Evolutionary conservation across 2,329 filamentous ascomycete genomes (phyloP).

Genomic region (Metarhizium rileyi): DNA sequence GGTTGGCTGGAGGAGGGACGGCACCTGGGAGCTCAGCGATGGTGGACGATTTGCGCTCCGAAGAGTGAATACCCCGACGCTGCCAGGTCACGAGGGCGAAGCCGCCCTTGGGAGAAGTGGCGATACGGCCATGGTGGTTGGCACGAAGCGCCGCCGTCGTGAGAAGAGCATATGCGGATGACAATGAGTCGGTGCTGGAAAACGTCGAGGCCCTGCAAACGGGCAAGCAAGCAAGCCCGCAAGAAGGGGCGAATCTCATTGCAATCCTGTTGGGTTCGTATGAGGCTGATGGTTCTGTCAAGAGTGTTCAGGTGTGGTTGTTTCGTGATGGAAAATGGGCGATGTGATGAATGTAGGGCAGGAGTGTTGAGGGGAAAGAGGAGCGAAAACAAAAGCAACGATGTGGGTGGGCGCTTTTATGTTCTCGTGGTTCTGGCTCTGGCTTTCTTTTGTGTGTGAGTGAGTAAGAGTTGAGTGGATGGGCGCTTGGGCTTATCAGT

Average conservation of each 20-base stretch:
- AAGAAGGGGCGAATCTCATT: constrained; percentile 15
- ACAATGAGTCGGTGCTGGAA: not conserved
- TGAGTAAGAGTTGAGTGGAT: not conserved
- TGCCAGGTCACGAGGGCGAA: constrained; percentile 7
- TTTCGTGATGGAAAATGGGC: not conserved
- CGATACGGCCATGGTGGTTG: constrained; percentile 5
- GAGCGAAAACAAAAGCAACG: not conserved
- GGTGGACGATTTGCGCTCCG: constrained; percentile 26
- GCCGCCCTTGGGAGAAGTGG: not conserved
- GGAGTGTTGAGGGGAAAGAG: constrained; percentile 1
- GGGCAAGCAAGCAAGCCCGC: constrained; percentile 12
- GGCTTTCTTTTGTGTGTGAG: not conserved
- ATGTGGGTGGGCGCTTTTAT: not conserved
- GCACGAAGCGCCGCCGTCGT: constrained; percentile 4
- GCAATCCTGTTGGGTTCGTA: constrained; percentile 6
- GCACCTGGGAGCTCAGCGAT: constrained; percentile 22
- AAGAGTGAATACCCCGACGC: constrained; percentile 25
- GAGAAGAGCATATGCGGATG: constrained; percentile 1
- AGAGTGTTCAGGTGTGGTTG: not conserved
- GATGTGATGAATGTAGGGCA: not conserved
- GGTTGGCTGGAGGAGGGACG: constrained; percentile 18
- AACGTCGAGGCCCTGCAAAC: constrained; percentile 4
- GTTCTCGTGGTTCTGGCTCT: not conserved
- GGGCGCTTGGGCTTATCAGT: not conserved
- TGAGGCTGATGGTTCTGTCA: not conserved